Conservation (phyloP, 83 land plant species). For the Isoetes engelmannii region DNA sequence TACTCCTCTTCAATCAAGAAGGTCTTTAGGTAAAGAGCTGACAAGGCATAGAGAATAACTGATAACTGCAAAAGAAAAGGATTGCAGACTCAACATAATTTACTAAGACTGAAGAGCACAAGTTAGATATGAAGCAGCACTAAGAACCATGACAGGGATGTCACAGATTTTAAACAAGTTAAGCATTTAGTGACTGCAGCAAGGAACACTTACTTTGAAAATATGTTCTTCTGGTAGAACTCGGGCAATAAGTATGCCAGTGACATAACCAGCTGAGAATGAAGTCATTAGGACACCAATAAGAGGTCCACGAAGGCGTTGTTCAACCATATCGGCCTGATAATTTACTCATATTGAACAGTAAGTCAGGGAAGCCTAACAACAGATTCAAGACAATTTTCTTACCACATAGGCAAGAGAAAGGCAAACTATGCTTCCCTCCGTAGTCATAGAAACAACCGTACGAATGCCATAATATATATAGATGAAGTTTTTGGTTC, state of each 20-base stretch:
- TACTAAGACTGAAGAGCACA: not conserved
- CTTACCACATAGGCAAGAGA: slow-evolving; percentile 77
- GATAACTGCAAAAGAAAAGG: slow-evolving; percentile 37
- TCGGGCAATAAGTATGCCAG: slow-evolving; percentile 52
- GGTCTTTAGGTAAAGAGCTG: slow-evolving; percentile 46
- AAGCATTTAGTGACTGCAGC: not conserved
- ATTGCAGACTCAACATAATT: slow-evolving; percentile 1
- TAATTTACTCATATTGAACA: not conserved
- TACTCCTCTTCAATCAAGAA: slow-evolving; percentile 45
- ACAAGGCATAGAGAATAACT: slow-evolving; percentile 27
- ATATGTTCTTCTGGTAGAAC: slow-evolving; percentile 38
- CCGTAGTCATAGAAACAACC: slow-evolving; percentile 42
- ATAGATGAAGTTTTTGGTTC: slow-evolving; percentile 38
- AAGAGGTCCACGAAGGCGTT: slow-evolving; percentile 40
- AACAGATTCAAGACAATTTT: not conserved
- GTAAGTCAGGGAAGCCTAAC: not conserved
- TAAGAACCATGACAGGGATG: too few relatives aligned
- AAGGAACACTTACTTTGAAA: slow-evolving; percentile 39
- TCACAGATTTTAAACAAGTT: not conserved
- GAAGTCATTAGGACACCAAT: slow-evolving; percentile 53
- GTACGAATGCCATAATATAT: slow-evolving; percentile 39
- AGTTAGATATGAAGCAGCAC: too few relatives aligned
- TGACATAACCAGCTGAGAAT: slow-evolving; percentile 44
- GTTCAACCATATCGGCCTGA: slow-evolving; percentile 56
- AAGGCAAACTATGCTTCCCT: slow-evolving; percentile 48